Evolutionary conservation across 805 yeast species (phyloP).

Genomic region (Lipomyces sp.): DNA sequence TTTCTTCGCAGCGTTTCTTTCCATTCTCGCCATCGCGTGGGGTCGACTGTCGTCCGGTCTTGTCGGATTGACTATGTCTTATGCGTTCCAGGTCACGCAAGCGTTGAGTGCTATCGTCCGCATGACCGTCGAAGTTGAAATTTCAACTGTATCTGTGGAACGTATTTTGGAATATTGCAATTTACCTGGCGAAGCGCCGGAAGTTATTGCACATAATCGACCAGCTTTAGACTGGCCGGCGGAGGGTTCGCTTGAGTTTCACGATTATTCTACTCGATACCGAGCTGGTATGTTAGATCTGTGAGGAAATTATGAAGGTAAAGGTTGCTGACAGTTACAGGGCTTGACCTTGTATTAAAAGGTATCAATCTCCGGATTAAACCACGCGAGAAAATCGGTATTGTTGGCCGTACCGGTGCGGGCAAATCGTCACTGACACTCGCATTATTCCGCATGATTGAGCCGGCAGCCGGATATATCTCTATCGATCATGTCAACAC

Average conservation of each 20-base stretch:
- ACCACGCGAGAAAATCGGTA: constrained; percentile 84
- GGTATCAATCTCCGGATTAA: constrained; percentile 65
- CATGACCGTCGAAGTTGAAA: constrained; percentile 98
- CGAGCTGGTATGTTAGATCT: constrained; percentile 56
- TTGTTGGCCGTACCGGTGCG: constrained; percentile 97
- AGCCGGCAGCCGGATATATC: constrained; percentile 69
- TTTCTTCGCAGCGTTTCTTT: constrained; percentile 79
- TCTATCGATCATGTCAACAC: constrained; percentile 73
- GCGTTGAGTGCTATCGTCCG: constrained; percentile 95
- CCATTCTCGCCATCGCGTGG: constrained; percentile 67
- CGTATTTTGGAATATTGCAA: constrained; percentile 85
- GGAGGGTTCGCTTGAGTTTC: constrained; percentile 67
- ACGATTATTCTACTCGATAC: constrained; percentile 79
- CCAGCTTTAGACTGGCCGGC: constrained; percentile 78
- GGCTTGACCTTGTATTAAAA: constrained; percentile 76
- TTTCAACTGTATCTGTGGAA: constrained; percentile 95
- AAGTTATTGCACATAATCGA: constrained; percentile 60
- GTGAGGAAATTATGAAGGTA: background rate
- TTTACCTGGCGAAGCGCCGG: constrained; percentile 81
- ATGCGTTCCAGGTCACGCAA: constrained; percentile 90
- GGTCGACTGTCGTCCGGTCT: constrained; percentile 86
- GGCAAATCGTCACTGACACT: constrained; percentile 87
- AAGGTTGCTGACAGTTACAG: constrained; percentile 6
- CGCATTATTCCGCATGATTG: constrained; percentile 84
- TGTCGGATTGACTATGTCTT: constrained; percentile 90